Evolutionary conservation across 1,139 yeast species (phyloP), one percentile per base, ranked within the genome.

Genomic region (Geotrichum siamense): DNA sequence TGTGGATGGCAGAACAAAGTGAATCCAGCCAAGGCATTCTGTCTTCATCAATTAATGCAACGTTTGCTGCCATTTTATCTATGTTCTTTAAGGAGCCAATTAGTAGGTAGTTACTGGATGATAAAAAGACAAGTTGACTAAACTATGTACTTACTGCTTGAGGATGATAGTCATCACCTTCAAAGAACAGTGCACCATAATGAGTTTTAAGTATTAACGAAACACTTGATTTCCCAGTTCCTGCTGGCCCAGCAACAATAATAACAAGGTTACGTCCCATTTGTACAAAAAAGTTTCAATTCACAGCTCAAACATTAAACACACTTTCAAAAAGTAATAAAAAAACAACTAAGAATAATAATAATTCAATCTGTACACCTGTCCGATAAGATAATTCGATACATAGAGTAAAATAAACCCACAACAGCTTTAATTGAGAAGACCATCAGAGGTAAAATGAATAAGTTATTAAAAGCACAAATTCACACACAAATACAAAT

Each of bases 191-290:
- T 6, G 81, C 71, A 2, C 63, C 54, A 37, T 72, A 67, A 29
- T 62, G 55, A 17, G 62, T 49, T 1, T 82, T 61, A 28, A 89
- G 59, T 17, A 63, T 56, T n/a, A 65, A 64, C 0, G 86, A 94
- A 23, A 83, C 73, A 1, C 96, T 84, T 26, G 93, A 73, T 61
- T 89, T 89, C 2, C 97, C 97, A 2, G 94, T 82, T 10, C 96
- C 96, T 0, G 96, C 87, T 1, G 97, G 95, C 0, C 98, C 98
- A 2, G 93, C 95, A n/a, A 75, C 63, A 2, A 72, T 64, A 21
- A 70, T 53, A 2, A 69, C 70, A 17, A 49, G 6, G 6, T 23
- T 23, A 8, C 26, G 26, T n/a, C n/a, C n/a, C n/a, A n/a, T n/a
- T n/a, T n/a, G n/a, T n/a, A n/a, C n/a, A n/a, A n/a, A n/a, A n/a